phyloP scores from a whole-genome alignment of 1,284 basidiomycete genomes.

The Athelia psychrophila region DNA sequence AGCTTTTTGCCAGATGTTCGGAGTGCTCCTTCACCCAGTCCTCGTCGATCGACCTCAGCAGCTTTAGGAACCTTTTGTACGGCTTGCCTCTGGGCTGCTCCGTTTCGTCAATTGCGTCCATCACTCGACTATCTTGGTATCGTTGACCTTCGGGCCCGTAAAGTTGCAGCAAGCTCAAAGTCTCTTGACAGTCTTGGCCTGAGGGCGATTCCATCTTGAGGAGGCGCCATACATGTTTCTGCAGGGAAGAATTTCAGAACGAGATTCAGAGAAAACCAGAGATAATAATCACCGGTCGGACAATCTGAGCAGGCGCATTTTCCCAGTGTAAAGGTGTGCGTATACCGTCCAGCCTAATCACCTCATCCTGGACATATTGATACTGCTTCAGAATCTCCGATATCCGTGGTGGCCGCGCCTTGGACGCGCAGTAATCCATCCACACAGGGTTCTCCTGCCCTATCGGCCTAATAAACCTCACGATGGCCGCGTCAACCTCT shows the following conservation, averaged over 20 bases:
- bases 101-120: slow-evolving; percentile 46
- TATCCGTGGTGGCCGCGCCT: slow-evolving; percentile 36
- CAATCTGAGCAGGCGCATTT: slow-evolving; percentile 23
- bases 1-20: background rate
- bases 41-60: slow-evolving; percentile 44
- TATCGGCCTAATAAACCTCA: slow-evolving; percentile 33
- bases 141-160: slow-evolving; percentile 57
- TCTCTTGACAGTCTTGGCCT: slow-evolving; percentile 48
- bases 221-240: slow-evolving; percentile 56
- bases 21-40: background rate
- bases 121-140: slow-evolving; percentile 44
- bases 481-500: slow-evolving; percentile 32
- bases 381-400: slow-evolving; percentile 44
- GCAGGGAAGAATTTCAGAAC: slow-evolving; percentile 6
- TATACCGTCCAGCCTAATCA: slow-evolving; percentile 38
- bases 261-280: slow-evolving; percentile 1
- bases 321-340: slow-evolving; percentile 35
- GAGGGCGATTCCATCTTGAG: slow-evolving; percentile 44
- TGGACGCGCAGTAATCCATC: slow-evolving; percentile 37
- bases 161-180: slow-evolving; percentile 42
- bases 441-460: slow-evolving; percentile 39
- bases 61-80: slow-evolving; percentile 44
- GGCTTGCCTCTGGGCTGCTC: slow-evolving; percentile 38
- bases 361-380: slow-evolving; percentile 40
- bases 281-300: slow-evolving; percentile 31